Evolutionary conservation across 495 filamentous ascomycete species (phyloP).

Genomic region (Xylaria sp.): DNA sequence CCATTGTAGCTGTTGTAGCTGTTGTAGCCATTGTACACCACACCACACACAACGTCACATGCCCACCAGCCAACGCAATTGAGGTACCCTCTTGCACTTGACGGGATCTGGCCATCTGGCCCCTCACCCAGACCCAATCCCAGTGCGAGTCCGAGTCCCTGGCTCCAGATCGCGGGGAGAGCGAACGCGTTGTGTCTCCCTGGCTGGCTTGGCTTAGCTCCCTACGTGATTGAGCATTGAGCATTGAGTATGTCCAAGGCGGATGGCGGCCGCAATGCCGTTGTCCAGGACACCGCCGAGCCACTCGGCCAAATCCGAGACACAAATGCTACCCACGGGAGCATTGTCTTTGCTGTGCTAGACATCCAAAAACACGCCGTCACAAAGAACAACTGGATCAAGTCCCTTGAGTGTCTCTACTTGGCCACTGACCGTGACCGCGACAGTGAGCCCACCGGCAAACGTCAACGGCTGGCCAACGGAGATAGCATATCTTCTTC

Average conservation of each 20-base stretch:
- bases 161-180: neutral
- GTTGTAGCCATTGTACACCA: slow-evolving; percentile 14
- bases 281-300: slow-evolving; percentile 40
- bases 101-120: neutral
- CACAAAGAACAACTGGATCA: slow-evolving; percentile 39
- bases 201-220: no score
- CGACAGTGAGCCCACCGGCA: slow-evolving; percentile 35
- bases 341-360: slow-evolving; percentile 37
- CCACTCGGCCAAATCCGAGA: slow-evolving; percentile 40
- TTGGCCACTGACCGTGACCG: slow-evolving; percentile 28
- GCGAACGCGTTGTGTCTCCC: slow-evolving; percentile 10
- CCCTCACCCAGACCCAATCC: neutral
- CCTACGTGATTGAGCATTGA: no score
- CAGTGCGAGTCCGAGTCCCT: no score
- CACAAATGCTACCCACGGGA: slow-evolving; percentile 26
- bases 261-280: slow-evolving; percentile 28
- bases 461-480: slow-evolving; percentile 35
- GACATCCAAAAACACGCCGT: slow-evolving; percentile 35
- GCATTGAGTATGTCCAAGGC: slow-evolving; percentile 38
- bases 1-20: no score
- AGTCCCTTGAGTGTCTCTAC: slow-evolving; percentile 40
- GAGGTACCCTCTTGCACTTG: slow-evolving; percentile 16
- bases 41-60: slow-evolving; percentile 21
- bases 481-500: slow-evolving; percentile 32
- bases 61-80: neutral